Base-by-base conservation (phyloP, 1,284 basidiomycete species). In the Cutaneotrichosporon curvatum region DNA sequence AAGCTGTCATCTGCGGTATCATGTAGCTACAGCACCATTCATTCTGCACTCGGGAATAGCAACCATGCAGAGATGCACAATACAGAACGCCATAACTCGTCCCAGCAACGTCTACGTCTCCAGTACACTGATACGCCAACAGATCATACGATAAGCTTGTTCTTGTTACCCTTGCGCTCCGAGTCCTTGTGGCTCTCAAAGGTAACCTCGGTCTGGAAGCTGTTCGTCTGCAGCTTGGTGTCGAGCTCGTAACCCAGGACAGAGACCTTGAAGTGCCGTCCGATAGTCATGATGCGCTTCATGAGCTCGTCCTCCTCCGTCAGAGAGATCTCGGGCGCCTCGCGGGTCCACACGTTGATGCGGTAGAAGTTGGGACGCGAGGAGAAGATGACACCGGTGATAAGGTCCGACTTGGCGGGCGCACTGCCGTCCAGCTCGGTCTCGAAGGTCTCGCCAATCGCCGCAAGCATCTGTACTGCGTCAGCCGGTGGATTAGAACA, bases 371-470 rank as follows among this genome's bases (percentile, higher is more conserved):
- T 12, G 47, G 89, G 87, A 51, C 94, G 84, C 39, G 87, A 85
- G 14, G 87, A 91, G 47, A 97, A 83, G 63, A 98, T 95, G 40
- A 98, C 92, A 47, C 94, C 91, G 0, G 90, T 95, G 57, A 96
- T 86, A 50, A 91, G 78, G 63, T 79, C 80, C 23, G 74, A 68
- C 56, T 75, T 67, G 28, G 47, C 47, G 12, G 64, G 60, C 32
- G 82, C 75, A 10, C 57, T 48, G 37, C 62, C 55, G 25, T 65
- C 55, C 34, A 72, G 65, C 43, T 83, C 80, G 7, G 88, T 87
- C 71, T 95, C 91, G 67, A 94, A 94, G 0, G 89, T 95, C 73
- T 95, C 91, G 40, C 91, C 91, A 57, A 96, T 95, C 20, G 91
- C 90, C 47, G 92, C 89, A 51, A 95, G 80, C 90, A 95, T 92